A percentile compares a stretch with the other conserved stretches of the same genome.
These are phyloP conservation scores for Plectranthus barbatus DNA, from an alignment of 257 asterid genomes.

Conservation along the genomic window DNA sequence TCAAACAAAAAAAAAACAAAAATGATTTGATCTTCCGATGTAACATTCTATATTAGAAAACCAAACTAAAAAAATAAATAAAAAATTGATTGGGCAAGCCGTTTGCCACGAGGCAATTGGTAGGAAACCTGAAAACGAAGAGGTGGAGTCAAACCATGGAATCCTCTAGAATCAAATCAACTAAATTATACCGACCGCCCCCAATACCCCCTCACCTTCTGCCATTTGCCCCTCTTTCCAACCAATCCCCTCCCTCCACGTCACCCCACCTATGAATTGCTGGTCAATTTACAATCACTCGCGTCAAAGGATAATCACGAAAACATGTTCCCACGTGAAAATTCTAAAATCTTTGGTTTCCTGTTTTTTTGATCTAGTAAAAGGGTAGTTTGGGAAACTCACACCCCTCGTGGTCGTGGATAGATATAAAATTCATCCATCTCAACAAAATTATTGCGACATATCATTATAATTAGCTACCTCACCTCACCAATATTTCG, in stretches of 20 bases:
- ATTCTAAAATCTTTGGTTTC: too few species aligned
- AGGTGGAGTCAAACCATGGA: too few species aligned
- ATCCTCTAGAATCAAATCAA: conserved; percentile 6
- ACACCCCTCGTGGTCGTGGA: not conserved
- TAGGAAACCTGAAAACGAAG: too few species aligned
- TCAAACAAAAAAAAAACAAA: too few species aligned
- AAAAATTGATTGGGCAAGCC: too few species aligned
- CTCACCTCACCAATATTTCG: conserved; percentile 14
- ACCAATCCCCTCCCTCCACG: conserved; percentile 17
- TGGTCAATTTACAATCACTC: not conserved
- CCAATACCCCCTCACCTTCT: not conserved
- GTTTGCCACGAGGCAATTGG: not conserved
- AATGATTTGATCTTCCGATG: not conserved
- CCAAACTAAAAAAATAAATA: too few species aligned
- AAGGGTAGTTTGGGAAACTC: conserved; percentile 19
- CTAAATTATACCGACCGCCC: not conserved
- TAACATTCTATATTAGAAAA: too few species aligned
- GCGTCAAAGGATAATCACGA: not conserved
- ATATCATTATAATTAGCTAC: not conserved
- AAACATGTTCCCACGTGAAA: not conserved
- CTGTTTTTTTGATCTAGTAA: not conserved
- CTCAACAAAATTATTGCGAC: not conserved
- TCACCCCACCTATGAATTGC: not conserved
- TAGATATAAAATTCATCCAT: conserved; percentile 1
- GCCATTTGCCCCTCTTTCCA: not conserved